Evolutionary conservation across 2,329 filamentous ascomycete species (phyloP), one percentile per base, ranked within the genome.

Genomic region (Botryosphaeria agaves): DNA sequence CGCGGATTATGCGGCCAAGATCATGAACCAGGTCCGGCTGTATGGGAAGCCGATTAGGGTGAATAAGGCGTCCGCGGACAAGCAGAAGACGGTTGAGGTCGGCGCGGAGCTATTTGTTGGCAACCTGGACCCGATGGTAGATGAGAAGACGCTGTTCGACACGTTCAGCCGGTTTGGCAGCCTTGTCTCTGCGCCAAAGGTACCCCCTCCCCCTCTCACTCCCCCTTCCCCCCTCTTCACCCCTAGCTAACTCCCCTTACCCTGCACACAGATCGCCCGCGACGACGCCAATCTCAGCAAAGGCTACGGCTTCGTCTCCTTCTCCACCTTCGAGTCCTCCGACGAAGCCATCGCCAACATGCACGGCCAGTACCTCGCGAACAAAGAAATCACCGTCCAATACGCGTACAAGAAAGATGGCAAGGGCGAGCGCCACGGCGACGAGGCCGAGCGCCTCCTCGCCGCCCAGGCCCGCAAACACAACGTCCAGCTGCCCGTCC

Each of bases 331-430:
- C 51, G 89, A 95, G 48, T 79, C 83, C 42, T 89, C 83, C 7
- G 89, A 98, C 47, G 77, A 82, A 37, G 85, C 89, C 25, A 82
- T 92, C 38, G 69, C 75, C 41, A 89, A 87, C 51, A 85, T 98
- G 78, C 80, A 93, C 51, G 83, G 83, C 30, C 85, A 95, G 59
- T 95, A 89, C 55, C 72, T 98, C 36, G 85, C 92, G 65, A 93
- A 89, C 64, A 93, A 93, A 60, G 81, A 93, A 54, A 78, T 95
- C 43, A 81, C 79, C 3, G 89, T 98, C 26, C 87, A 95, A 56
- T 98, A 95, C 54, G 89, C 89, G 23, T 95, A 93, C 69, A 98
- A 98, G 66, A 95, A 95, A 58, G 89, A 98, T 47, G 89, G 89
- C 42, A 93, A 93, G 59, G 87, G 87, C 43, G 87, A 95, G 59